Evolutionary conservation across 345 rosid genomes (phyloP), one percentile per base, ranked within the genome.

Genomic region (Lepidium africanum): DNA sequence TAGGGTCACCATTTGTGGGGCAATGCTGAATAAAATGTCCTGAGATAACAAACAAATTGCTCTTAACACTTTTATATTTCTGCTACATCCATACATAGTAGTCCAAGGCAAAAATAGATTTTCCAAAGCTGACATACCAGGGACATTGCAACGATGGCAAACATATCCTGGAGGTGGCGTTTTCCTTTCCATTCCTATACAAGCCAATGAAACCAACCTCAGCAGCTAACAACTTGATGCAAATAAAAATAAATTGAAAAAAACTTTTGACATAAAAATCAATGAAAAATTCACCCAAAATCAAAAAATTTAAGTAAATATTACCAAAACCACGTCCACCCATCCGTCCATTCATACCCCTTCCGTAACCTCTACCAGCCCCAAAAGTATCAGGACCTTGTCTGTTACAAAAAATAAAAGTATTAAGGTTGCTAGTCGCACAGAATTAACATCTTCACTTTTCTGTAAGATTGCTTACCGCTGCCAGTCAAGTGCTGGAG

Each of bases 21-120:
- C 97, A 95, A 67, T 95, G 99, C 82, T 95, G 99, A 69, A 95
- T 95, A 77, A 87, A 91, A 82, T 95, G 99, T 17, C 99, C 99
- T 94, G 83, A 65, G 60, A 23, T 16, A 38, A 36, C 40, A 62
- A 65, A 21, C 9, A 64, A 48, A 57, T 33, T 16, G 30, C 13
- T 49, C 7, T 63, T 10, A 49, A 3, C 25, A 50, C 35, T 21
- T n/a, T 11, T 25, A 14, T 9, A n/a, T 15, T 35, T 50, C 17
- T 54, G 19, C 15, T 35, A 12, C 36, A 56, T 15, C 33, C 17
- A 63, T 40, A 42, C 10, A 21, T 6, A 48, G 25, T 10, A 25
- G 10, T n/a, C 61, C 21, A 4, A 55, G 40, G 37, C 36, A 58
- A 48, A 23, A 3, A 17, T 27, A 10, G 46, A 16, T 40, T 47